Percentiles rank a stretch among this genome's conserved stretches.
These are phyloP conservation scores for Agmasoma carcini DNA, from an alignment of 371 early-diverging fungal genomes.

Conservation along the genomic window DNA sequence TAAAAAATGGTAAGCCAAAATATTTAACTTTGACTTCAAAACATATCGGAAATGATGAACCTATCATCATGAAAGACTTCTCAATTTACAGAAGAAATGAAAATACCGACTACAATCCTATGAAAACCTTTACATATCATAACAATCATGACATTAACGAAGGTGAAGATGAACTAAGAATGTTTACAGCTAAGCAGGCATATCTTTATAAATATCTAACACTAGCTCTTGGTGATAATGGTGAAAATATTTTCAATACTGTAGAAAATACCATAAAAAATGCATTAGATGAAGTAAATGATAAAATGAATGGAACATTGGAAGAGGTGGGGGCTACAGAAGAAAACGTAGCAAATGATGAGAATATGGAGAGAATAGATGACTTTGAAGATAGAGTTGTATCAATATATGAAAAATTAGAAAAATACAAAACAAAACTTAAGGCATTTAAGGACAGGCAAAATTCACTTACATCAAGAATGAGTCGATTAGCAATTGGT, in stretches of 20 bases:
- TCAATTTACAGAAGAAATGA: constrained; percentile 42
- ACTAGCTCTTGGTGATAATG: constrained; percentile 42
- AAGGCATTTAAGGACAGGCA: not conserved
- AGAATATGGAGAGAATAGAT: constrained; percentile 14
- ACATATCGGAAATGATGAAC: constrained; percentile 12
- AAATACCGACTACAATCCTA: constrained; percentile 37
- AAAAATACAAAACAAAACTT: not conserved
- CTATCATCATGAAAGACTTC: constrained; percentile 32
- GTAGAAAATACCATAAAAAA: constrained; percentile 27
- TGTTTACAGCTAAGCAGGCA: constrained; percentile 43
- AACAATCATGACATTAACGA: not conserved
- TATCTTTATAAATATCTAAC: constrained; percentile 45
- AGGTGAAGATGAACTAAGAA: constrained; percentile 39
- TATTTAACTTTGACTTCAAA: constrained; percentile 2
- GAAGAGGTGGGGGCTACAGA: constrained; percentile 3
- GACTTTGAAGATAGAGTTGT: constrained; percentile 23
- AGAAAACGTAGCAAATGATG: not conserved
- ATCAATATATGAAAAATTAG: constrained; percentile 10
- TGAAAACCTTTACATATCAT: constrained; percentile 21
- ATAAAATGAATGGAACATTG: no score
- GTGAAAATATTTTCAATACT: constrained; percentile 26
- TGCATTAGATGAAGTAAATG: constrained; percentile 21
- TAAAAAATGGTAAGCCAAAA: not conserved
- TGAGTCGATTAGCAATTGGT: not conserved
- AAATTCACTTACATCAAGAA: not conserved